Evolutionary conservation across 2,329 filamentous ascomycete species (phyloP).

Genomic region (Phaeosphaeriaceae sp.): DNA sequence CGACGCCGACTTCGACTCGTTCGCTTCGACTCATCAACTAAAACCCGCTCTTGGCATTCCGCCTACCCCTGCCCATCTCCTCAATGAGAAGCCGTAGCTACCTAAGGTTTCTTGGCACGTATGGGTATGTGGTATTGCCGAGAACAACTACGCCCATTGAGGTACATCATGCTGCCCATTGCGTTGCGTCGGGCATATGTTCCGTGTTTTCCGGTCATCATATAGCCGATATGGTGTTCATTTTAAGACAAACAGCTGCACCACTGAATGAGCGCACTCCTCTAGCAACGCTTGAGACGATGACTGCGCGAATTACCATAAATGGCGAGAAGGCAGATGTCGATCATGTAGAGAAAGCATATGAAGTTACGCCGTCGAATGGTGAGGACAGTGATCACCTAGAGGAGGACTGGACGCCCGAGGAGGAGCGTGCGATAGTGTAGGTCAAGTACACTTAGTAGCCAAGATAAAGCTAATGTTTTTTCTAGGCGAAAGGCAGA

Average conservation of each 20-base stretch:
- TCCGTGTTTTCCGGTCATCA: not conserved
- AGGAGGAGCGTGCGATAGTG: constrained; percentile 38
- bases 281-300: not conserved
- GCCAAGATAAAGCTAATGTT: not conserved
- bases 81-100: not conserved
- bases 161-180: not conserved
- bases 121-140: not conserved
- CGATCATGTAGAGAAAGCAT: constrained; percentile 20
- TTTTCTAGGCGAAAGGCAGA: constrained; percentile 36
- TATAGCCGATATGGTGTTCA: constrained; percentile 5
- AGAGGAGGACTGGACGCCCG: constrained; percentile 37
- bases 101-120: constrained; percentile 2
- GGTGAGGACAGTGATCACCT: constrained; percentile 3
- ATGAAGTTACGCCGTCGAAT: constrained; percentile 1
- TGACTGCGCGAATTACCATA: not conserved
- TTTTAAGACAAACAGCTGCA: not conserved
- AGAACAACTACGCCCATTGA: not conserved
- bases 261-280: not conserved
- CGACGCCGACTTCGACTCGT: too few species aligned
- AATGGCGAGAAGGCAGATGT: constrained; percentile 15
- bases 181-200: not conserved
- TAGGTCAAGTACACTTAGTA: constrained; percentile 5
- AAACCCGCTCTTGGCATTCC: constrained; percentile 4
- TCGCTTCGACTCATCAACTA: not conserved
- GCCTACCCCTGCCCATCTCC: constrained; percentile 1